Evolutionary conservation across 345 rosid genomes (phyloP).

Genomic region (Excoecaria agallocha): DNA sequence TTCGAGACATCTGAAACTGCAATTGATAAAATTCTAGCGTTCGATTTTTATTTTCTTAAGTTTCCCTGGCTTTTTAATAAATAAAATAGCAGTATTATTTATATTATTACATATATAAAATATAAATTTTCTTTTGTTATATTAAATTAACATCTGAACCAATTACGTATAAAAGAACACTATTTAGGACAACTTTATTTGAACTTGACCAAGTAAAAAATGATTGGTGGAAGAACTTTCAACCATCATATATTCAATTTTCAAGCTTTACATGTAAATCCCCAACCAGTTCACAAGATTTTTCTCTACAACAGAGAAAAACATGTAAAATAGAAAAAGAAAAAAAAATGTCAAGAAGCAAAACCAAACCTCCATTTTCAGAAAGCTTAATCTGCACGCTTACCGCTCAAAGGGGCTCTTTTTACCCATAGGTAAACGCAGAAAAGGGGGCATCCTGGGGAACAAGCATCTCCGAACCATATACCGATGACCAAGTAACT

Average conservation of each 20-base stretch:
- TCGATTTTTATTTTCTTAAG: too few relatives aligned
- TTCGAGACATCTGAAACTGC: too few relatives aligned
- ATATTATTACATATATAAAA: too few relatives aligned
- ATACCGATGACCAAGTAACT: too few relatives aligned
- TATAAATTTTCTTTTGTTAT: too few relatives aligned
- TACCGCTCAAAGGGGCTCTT: constrained; percentile 22
- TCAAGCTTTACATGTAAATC: constrained; percentile 12
- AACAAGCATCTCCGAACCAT: constrained; percentile 34
- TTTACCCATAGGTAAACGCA: constrained; percentile 16
- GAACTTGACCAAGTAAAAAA: not conserved
- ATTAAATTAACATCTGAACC: too few relatives aligned
- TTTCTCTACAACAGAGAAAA: constrained; percentile 5
- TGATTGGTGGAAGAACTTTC: not conserved
- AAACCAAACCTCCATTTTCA: constrained; percentile 2
- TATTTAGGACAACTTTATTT: too few relatives aligned
- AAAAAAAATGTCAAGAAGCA: not conserved
- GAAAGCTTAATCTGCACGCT: constrained; percentile 13
- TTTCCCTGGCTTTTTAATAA: too few relatives aligned
- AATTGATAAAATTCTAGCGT: too few relatives aligned
- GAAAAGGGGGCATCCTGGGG: constrained; percentile 14
- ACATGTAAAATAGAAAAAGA: not conserved
- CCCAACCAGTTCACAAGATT: not conserved
- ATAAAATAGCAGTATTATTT: too few relatives aligned
- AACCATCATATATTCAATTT: not conserved
- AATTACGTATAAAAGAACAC: too few relatives aligned